phyloP scores from a whole-genome alignment of 2,329 filamentous ascomycete species.

The Xylaria sp. region DNA sequence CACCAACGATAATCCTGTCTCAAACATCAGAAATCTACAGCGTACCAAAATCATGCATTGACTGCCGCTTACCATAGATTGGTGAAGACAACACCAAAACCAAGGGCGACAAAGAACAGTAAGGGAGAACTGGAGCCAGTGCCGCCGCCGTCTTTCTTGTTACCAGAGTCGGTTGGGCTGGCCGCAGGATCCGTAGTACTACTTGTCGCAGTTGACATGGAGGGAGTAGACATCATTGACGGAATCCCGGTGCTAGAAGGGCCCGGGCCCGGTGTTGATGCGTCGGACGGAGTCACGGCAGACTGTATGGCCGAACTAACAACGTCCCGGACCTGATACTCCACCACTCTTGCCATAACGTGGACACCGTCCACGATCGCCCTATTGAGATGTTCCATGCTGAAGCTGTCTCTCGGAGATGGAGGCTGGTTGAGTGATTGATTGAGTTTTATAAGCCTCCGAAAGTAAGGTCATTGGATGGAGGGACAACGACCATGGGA shows the following conservation, averaged over 20 bases:
- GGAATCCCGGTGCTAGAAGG: slow-evolving; percentile 19
- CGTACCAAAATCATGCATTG: slow-evolving; percentile 10
- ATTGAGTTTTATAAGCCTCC: slow-evolving; percentile 16
- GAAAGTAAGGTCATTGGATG: slow-evolving; percentile 13
- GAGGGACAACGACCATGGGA: slow-evolving; percentile 4
- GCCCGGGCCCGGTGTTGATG: slow-evolving; percentile 35
- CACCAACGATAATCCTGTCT: slow-evolving; percentile 95
- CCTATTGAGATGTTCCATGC: slow-evolving; percentile 54
- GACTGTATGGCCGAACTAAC: slow-evolving; percentile 24
- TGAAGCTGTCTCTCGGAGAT: background rate
- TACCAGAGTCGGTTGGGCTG: slow-evolving; percentile 35
- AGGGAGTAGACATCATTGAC: slow-evolving; percentile 4
- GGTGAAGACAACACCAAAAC: slow-evolving; percentile 98
- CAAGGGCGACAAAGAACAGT: slow-evolving; percentile 93
- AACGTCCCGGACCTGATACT: slow-evolving; percentile 45
- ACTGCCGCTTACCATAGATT: slow-evolving; percentile 86
- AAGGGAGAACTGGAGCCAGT: slow-evolving; percentile 75
- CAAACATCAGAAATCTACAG: slow-evolving; percentile 36
- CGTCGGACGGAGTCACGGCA: slow-evolving; percentile 8
- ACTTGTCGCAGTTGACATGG: slow-evolving; percentile 14
- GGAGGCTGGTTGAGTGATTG: slow-evolving; percentile 13
- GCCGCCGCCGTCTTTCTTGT: slow-evolving; percentile 42
- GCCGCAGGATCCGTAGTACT: slow-evolving; percentile 23
- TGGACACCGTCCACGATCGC: slow-evolving; percentile 53
- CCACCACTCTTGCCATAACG: slow-evolving; percentile 52